Conservation (phyloP, 2,329 filamentous ascomycete genomes). For the Venturia pyrina region DNA sequence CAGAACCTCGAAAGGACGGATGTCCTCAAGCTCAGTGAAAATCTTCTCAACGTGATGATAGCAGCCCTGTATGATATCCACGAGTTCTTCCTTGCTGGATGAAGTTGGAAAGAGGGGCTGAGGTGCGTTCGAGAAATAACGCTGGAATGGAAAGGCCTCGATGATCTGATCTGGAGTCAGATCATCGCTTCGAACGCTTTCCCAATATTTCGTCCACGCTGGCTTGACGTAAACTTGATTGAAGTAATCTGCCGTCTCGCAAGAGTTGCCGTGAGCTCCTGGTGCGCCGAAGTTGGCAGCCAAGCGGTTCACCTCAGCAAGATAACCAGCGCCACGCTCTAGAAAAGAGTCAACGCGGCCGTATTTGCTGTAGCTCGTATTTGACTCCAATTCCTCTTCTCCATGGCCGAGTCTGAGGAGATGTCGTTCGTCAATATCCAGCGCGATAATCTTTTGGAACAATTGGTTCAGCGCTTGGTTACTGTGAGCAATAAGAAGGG, state of each 20-base stretch:
- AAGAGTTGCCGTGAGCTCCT: slow-evolving; percentile 90
- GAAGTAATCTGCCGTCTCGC: slow-evolving; percentile 96
- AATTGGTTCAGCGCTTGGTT: slow-evolving; percentile 97
- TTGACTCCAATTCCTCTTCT: slow-evolving; percentile 83
- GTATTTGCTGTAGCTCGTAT: slow-evolving; percentile 84
- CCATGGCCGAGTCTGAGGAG: slow-evolving; percentile 86
- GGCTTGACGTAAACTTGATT: slow-evolving; percentile 84
- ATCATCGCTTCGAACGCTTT: slow-evolving; percentile 47
- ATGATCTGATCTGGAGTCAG: slow-evolving; percentile 53
- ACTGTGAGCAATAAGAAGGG: slow-evolving; percentile 86
- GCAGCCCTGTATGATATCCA: slow-evolving; percentile 75
- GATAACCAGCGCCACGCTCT: slow-evolving; percentile 68
- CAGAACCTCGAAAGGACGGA: slow-evolving; percentile 89
- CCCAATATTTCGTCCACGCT: slow-evolving; percentile 77
- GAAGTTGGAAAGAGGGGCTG: slow-evolving; percentile 69
- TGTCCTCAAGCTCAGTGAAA: slow-evolving; percentile 85
- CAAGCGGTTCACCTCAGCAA: slow-evolving; percentile 76
- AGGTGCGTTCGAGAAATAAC: slow-evolving; percentile 78
- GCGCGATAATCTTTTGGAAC: slow-evolving; percentile 92
- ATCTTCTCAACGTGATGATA: slow-evolving; percentile 82
- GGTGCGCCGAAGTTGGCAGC: slow-evolving; percentile 77
- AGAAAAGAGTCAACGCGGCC: slow-evolving; percentile 92
- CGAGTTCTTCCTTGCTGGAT: slow-evolving; percentile 52
- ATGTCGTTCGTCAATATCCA: slow-evolving; percentile 94
- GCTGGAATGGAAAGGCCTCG: slow-evolving; percentile 73